Conservation (phyloP, 2,329 filamentous ascomycete genomes). For the Fusarium sororula region DNA sequence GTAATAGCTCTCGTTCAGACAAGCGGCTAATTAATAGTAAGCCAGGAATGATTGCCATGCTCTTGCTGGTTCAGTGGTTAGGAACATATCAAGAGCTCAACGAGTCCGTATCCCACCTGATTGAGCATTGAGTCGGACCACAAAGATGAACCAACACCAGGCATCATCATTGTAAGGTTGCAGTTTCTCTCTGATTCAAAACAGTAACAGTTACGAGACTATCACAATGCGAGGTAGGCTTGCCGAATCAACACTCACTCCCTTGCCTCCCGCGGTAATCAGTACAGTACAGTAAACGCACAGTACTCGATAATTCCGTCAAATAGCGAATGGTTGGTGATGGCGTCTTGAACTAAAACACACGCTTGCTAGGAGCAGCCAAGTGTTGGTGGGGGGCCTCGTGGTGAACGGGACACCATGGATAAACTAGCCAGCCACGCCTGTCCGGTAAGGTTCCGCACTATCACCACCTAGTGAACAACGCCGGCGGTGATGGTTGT, state of each 20-base stretch:
- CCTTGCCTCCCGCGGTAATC: not conserved
- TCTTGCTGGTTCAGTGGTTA: not conserved
- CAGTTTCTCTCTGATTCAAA: not conserved
- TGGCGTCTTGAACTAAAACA: slow-evolving; percentile 34
- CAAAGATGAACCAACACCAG: slow-evolving; percentile 1
- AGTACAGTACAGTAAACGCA: slow-evolving; percentile 6
- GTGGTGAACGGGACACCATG: slow-evolving; percentile 38
- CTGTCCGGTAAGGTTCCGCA: slow-evolving; percentile 40
- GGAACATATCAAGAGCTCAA: not conserved
- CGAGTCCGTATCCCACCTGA: not conserved
- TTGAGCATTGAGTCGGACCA: not conserved
- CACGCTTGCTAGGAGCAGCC: slow-evolving; percentile 19
- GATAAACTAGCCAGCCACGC: slow-evolving; percentile 22
- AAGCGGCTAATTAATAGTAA: not conserved
- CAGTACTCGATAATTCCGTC: slow-evolving; percentile 12
- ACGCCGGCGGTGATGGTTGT: slow-evolving; percentile 9
- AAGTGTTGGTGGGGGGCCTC: slow-evolving; percentile 38
- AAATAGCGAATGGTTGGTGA: slow-evolving; percentile 9
- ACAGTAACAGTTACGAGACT: slow-evolving; percentile 3
- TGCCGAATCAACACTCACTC: slow-evolving; percentile 26
- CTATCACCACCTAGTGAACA: slow-evolving; percentile 19
- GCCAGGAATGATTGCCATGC: not conserved
- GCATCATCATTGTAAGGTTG: slow-evolving; percentile 4
- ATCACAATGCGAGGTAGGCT: not conserved
- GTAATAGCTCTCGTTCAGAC: not conserved